Evolutionary conservation across 257 asterid species (phyloP), one percentile per base, ranked within the genome.

Genomic region (Solanum megistacrolobum): DNA sequence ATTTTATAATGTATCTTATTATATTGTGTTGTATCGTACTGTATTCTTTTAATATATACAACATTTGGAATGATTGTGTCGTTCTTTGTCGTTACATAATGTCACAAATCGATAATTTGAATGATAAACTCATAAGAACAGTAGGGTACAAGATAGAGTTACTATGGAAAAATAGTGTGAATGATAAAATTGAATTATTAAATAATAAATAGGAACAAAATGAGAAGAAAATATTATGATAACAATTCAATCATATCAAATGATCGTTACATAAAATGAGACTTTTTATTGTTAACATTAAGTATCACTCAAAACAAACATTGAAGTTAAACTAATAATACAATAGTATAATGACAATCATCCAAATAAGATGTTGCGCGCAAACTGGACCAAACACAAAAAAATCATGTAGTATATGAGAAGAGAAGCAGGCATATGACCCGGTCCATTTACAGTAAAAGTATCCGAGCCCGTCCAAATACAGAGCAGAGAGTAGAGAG

Each of bases 401-500:
- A 55, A 55, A 55, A 55, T 20, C 1, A 55, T 7, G 11, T 20
- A 20, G 1, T 20, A 55, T 55, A 55, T 7, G 65, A 55, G 11
- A 55, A 60, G 71, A 62, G 71, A 62, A 23, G 11, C 31, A 38
- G 39, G 2, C 41, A 48, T 46, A 48, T 52, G 85, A 29, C 85
- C 85, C 85, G 85, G 39, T 81, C 85, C 85, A 81, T 81, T 81
- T 29, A 81, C 48, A 46, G 69, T 46, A 79, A 81, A 12, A 1
- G 62, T 29, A 46, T 31, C 41, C 41, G 39, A 43, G n/a, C 68
- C 68, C 18, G 85, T 46, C 68, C 29, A 48, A 48, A 14, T 12
- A 34, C 14, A 16, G 46, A 16, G 46, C 4, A 7, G 38, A 62
- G 12, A 21, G 71, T 5, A 20, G 23, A 34, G 29, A 2, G 62